Evolutionary conservation across 257 asterid genomes (phyloP).

Genomic region (Solanum sejunctum): DNA sequence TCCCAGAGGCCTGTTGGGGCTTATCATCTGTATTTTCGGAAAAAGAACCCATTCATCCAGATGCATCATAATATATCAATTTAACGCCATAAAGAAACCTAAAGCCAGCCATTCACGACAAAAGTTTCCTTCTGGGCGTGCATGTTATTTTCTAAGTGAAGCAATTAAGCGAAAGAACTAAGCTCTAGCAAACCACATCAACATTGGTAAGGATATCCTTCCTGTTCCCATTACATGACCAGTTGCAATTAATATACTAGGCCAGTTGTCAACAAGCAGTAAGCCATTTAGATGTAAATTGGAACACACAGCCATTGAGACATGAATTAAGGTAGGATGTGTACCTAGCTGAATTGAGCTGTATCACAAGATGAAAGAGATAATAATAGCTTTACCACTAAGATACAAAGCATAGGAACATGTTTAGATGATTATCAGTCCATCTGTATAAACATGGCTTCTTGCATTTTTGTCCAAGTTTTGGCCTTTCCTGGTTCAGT

Average conservation of each 20-base stretch:
- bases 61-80: neutral
- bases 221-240: neutral
- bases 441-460: neutral
- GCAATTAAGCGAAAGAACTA: neutral
- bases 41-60: neutral
- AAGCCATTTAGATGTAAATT: neutral
- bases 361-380: neutral
- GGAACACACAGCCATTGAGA: neutral
- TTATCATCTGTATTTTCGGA: neutral
- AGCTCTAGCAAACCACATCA: neutral
- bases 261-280: neutral
- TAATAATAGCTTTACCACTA: neutral
- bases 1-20: neutral
- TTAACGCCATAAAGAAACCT: neutral
- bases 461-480: neutral
- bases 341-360: neutral
- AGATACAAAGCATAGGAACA: neutral
- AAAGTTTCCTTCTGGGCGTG: neutral
- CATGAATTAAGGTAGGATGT: neutral
- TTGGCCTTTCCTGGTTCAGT: neutral
- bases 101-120: neutral
- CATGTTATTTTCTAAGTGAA: neutral
- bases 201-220: neutral
- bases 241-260: neutral
- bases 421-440: neutral